Evolutionary conservation across 805 yeast genomes (phyloP).

Genomic region (Monosporozyma aerobia): DNA sequence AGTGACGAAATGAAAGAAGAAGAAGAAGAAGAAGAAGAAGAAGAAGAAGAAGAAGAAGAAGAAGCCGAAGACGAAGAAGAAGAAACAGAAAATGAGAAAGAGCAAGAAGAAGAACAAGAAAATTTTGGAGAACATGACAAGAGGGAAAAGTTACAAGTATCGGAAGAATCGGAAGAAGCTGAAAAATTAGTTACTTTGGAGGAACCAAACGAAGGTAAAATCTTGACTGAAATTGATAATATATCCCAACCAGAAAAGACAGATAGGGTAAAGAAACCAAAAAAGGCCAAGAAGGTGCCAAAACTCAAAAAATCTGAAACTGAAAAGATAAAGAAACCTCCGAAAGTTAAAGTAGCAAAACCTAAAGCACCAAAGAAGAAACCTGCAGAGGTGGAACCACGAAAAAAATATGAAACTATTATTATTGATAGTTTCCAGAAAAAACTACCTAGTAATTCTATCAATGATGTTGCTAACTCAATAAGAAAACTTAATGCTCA

Average conservation of each 20-base stretch:
- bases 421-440: background rate
- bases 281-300: background rate
- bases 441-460: background rate
- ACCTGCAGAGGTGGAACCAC: background rate
- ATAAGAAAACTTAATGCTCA: background rate
- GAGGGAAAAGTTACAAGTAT: background rate
- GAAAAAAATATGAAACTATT: background rate
- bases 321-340: background rate
- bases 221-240: background rate
- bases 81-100: background rate
- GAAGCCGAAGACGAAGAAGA: background rate
- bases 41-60: background rate
- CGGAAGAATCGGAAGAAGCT: background rate
- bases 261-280: background rate
- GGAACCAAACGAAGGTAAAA: background rate
- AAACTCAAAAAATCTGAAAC: background rate
- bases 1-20: background rate
- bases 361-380: conserved; percentile 10
- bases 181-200: background rate
- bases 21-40: background rate
- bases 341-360: conserved; percentile 15
- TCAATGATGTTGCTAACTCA: background rate
- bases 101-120: background rate
- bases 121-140: background rate
- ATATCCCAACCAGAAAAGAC: background rate